Percentiles rank a stretch among this genome's conserved stretches.
Conservation (phyloP, 176 grass and related monocot genomes). For the Ampelocalamus luodianensis region DNA sequence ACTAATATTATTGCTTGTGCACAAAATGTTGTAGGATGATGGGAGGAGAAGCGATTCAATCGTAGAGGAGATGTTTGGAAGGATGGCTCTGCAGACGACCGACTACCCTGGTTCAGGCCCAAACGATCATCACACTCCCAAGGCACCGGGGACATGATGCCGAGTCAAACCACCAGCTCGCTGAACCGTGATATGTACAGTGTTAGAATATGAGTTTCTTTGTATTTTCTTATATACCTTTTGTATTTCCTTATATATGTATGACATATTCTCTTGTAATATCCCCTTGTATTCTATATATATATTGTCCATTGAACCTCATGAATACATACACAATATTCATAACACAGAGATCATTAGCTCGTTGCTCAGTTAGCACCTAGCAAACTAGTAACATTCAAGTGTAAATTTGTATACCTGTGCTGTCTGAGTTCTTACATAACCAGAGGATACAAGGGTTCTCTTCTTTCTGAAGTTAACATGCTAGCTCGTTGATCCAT, state of each 20-base stretch:
- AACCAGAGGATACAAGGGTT: not conserved
- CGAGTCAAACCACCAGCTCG: not conserved
- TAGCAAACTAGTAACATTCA: constrained; percentile 19
- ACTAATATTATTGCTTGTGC: not conserved
- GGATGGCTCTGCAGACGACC: constrained; percentile 55
- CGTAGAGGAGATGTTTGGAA: constrained; percentile 51
- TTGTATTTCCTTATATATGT: too few species aligned
- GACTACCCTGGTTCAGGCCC: constrained; percentile 65
- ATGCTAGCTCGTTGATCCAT: not conserved
- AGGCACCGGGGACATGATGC: constrained; percentile 52
- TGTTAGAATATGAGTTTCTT: too few species aligned
- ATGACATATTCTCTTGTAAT: too few species aligned
- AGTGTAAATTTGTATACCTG: constrained; percentile 42
- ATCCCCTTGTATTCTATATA: too few species aligned
- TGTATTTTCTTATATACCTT: too few species aligned
- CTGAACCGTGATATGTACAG: not conserved
- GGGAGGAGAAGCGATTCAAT: constrained; percentile 15
- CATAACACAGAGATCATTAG: constrained; percentile 14
- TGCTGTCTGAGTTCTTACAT: not conserved
- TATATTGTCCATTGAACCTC: too few species aligned
- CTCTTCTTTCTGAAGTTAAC: not conserved
- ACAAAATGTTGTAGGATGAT: constrained; percentile 29
- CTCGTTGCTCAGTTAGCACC: constrained; percentile 7
- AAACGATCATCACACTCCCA: constrained; percentile 67
- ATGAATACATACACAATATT: too few species aligned